phyloP scores from a whole-genome alignment of 179 eudicot species.

The Drosera spatulata region DNA sequence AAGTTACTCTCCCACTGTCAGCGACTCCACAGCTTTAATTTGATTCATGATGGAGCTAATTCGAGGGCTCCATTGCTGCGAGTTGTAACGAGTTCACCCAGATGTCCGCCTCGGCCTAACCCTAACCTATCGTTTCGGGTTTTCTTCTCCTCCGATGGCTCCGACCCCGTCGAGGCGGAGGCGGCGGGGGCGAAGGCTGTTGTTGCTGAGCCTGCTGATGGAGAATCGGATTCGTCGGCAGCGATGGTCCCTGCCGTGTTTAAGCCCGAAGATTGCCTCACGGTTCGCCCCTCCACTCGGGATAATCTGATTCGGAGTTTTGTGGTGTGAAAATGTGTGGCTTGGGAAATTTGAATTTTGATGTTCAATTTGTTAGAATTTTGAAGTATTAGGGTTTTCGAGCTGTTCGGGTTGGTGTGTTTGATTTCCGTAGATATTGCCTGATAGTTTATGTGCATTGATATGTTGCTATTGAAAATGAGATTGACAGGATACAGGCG shows the following conservation, averaged over 20 bases:
- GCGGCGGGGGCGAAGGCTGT: slow-evolving; percentile 16
- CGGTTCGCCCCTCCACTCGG: slow-evolving; percentile 21
- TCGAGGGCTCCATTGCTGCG: slow-evolving; percentile 36
- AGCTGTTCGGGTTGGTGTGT: no score
- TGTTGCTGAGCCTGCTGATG: slow-evolving; percentile 29
- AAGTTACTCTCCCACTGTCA: slow-evolving; percentile 40
- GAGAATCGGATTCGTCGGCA: slow-evolving; percentile 33
- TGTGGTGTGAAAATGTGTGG: no score
- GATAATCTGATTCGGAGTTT: no score
- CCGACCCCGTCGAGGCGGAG: slow-evolving; percentile 18
- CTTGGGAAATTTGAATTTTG: no score
- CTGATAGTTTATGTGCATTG: no score
- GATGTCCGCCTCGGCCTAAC: slow-evolving; percentile 21
- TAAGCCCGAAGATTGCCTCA: slow-evolving; percentile 67
- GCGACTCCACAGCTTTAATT: slow-evolving; percentile 22
- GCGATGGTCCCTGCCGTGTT: slow-evolving; percentile 61
- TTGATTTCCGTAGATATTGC: no score
- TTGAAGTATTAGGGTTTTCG: no score
- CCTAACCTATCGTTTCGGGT: slow-evolving; percentile 24
- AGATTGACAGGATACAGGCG: no score
- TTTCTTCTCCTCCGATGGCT: slow-evolving; percentile 52
- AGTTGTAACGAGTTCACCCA: slow-evolving; percentile 23
- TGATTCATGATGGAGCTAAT: slow-evolving; percentile 23
- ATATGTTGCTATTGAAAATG: no score
- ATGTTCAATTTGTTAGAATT: no score